Evolutionary conservation across 129 eudicot genomes (phyloP).

Genomic region (Lonicera japonica): DNA sequence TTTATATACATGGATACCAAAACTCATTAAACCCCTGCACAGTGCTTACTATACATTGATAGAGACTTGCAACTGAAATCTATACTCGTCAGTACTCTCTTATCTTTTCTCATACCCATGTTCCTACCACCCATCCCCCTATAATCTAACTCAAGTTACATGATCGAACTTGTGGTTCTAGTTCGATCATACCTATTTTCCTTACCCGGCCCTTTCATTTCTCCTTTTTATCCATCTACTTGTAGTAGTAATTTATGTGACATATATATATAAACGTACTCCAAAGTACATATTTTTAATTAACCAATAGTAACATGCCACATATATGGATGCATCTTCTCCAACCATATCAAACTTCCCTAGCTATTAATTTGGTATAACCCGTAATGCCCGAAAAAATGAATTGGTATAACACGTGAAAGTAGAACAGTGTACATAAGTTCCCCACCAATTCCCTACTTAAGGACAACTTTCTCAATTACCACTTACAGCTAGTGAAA

Average conservation of each 20-base stretch:
- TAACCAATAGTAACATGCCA: too few species aligned
- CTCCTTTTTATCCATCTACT: background rate
- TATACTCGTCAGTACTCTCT: background rate
- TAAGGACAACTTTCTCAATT: too few species aligned
- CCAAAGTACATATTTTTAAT: background rate
- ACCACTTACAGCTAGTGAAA: background rate
- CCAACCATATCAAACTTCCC: too few species aligned
- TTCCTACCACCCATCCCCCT: background rate
- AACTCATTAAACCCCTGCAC: slow-evolving; percentile 7
- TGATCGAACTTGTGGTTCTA: background rate
- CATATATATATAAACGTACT: background rate
- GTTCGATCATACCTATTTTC: too few species aligned
- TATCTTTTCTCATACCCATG: background rate
- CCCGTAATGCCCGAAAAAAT: too few species aligned
- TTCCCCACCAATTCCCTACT: too few species aligned
- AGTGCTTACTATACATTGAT: background rate
- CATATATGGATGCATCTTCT: too few species aligned
- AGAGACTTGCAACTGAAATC: slow-evolving; percentile 16
- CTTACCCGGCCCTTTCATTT: too few species aligned
- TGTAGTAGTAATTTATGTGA: background rate
- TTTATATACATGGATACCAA: background rate
- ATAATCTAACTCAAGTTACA: background rate
- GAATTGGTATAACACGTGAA: too few species aligned
- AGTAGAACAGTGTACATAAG: too few species aligned
- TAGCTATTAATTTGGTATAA: too few species aligned